These are phyloP conservation scores for Clitoria ternatea DNA, from an alignment of 306 rosid genomes.

Conservation along the genomic window DNA sequence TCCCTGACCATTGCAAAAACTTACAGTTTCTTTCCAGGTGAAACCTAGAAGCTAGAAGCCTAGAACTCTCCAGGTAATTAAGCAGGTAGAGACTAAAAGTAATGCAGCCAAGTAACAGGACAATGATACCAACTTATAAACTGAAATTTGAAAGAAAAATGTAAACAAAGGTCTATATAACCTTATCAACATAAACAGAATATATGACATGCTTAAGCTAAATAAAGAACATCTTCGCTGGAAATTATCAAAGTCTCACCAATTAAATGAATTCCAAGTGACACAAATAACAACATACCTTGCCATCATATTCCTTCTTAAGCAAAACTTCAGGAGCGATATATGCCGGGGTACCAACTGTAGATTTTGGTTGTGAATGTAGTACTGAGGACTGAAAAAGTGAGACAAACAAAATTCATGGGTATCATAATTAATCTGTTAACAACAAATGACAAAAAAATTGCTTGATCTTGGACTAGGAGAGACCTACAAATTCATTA, in stretches of 20 bases:
- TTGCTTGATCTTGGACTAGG: background rate
- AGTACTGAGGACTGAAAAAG: slow-evolving; percentile 77
- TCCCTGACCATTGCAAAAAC: background rate
- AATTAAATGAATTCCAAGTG: background rate
- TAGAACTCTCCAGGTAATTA: background rate
- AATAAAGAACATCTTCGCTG: background rate
- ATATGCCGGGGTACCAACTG: slow-evolving; percentile 97
- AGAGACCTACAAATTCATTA: slow-evolving; percentile 1
- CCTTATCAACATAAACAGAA: background rate
- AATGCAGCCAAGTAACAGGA: background rate
- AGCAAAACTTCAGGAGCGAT: slow-evolving; percentile 96
- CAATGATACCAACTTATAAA: background rate
- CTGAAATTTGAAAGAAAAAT: background rate
- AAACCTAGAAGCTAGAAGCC: background rate
- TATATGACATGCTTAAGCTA: background rate
- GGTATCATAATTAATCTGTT: background rate
- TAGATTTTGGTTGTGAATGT: slow-evolving; percentile 96
- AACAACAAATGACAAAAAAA: background rate
- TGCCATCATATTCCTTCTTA: slow-evolving; percentile 97
- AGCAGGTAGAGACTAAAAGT: background rate
- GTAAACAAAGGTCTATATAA: background rate
- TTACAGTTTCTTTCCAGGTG: background rate
- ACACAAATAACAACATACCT: slow-evolving; percentile 47
- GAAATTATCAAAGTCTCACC: background rate
- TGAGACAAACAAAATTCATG: slow-evolving; percentile 28